phyloP scores from a whole-genome alignment of 352 stramenopile genomes.

The Phytophthora megakarya region DNA sequence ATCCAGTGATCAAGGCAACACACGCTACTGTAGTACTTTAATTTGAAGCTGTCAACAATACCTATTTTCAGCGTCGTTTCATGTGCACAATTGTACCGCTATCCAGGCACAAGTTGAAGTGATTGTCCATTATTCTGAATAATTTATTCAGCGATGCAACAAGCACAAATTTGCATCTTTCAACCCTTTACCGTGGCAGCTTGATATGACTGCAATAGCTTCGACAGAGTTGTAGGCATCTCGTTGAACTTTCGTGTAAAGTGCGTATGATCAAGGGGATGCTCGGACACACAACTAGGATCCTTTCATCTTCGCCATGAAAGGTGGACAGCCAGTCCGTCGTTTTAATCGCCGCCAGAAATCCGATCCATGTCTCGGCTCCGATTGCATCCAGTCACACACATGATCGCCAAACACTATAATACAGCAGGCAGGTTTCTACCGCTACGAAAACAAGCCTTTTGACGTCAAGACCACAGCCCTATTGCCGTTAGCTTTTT shows the following conservation, averaged over 20 bases:
- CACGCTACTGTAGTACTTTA: too few relatives aligned
- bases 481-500: constrained; percentile 10
- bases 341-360: constrained; percentile 1
- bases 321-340: neutral
- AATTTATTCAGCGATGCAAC: neutral
- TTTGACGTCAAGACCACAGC: neutral
- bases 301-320: neutral
- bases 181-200: too few relatives aligned
- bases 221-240: neutral
- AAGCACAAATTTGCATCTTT: too few relatives aligned
- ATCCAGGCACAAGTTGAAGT: constrained; percentile 28
- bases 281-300: neutral
- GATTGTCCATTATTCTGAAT: too few relatives aligned
- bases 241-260: neutral
- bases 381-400: constrained; percentile 14
- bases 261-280: neutral
- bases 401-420: neutral
- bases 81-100: constrained; percentile 20
- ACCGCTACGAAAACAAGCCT: constrained; percentile 11
- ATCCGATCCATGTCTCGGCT: constrained; percentile 18
- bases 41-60: too few relatives aligned
- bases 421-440: constrained; percentile 16
- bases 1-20: too few relatives aligned
- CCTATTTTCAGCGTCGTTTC: constrained; percentile 32
- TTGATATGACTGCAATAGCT: neutral